Evolutionary conservation across 73 alveolate genomes (phyloP), one percentile per base, ranked within the genome.

Genomic region (Symbiodinium pilosum): DNA sequence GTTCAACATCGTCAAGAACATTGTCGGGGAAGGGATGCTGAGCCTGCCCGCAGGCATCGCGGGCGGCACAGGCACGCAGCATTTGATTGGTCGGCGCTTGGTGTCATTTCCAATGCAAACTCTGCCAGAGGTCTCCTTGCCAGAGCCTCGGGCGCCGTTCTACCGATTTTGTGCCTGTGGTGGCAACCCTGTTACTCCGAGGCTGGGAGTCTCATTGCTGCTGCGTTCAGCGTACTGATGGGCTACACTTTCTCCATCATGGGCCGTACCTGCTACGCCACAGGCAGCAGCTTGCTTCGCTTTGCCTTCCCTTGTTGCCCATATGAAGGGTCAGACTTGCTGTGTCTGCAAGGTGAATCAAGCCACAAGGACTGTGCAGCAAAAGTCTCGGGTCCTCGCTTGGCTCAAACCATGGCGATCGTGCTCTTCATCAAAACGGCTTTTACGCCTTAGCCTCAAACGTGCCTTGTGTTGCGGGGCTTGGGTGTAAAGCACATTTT

Each of bases 21-120:
- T 91, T 73, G 97, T 91, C 32, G 97, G 97, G 36, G 97, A 91
- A 40, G 97, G 97, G 81, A 91, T 91, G 97, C 54, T 91, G 28
- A 91, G 97, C 97, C 88, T 91, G 4, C 97, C 97, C 4, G 97
- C 97, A 16, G 77, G 97, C 47, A 71, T 91, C 11, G 97, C 97
- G 36, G 88, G 88, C 32, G 97, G 97, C 75, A 91, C 97, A 91
- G 97, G 97, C 88, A 32, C 20, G 56, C 28, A 68, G 21, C 59
- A 47, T 14, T 9, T 9, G 59, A 47, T 47, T 6, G 59, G 21
- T 47, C 59, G 6, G 21, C 14, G 59, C 6, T 14, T 47, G 59
- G 21, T 47, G 59, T 14, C 6, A 47, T 47, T 14, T 47, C 21
- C 59, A 47, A 47, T 47, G 6, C 0, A n/a, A 20, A 30, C 85